Evolutionary conservation across 805 yeast genomes (phyloP), one percentile per base, ranked within the genome.

Genomic region (Groenewaldozyma tartarivorans): DNA sequence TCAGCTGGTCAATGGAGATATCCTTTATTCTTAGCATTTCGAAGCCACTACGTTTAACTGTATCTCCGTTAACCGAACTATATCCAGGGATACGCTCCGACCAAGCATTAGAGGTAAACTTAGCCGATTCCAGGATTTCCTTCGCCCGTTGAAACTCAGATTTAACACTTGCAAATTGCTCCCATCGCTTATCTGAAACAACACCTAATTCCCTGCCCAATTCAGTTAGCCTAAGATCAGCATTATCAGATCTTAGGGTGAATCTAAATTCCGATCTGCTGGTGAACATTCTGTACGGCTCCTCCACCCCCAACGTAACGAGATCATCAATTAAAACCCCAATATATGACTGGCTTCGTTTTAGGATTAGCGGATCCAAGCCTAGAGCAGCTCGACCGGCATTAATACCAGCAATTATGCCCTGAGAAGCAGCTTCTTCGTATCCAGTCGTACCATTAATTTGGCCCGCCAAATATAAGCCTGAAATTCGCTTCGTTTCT

Each of bases 361-460:
- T 70, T 9, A 92, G 52, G 20, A 65, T 66, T 44, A 92, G 60
- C 1, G 74, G 72, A 1, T 30, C 42, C 20, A 18, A 20, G 61
- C 61, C 20, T 60, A 52, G 5, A 57, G 61, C 56, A 0, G 77
- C 52, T 20, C 86, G 64, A 0, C 95, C 96, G 0, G 98, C 96
- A 59, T 92, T 92, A 31, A 88, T 79, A 6, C 99, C 99, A 1
- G 99, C 98, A 35, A 92, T 64, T 40, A 86, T 70, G 1, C 99
- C 99, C 55, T 92, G 98, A 0, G 97, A 82, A 2, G 96, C 95
- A 0, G 99, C 99, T 58, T 92, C 99, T 63, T 92, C 99, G 53
- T 92, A 92, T 0, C 99, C 99, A 0, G 99, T 92, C 0, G 99
- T 92, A 26, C 99, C 99, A 56, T 92, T 92, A 33, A 92, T 92